phyloP scores from a whole-genome alignment of 2,329 filamentous ascomycete genomes.

The Tolypocladium tropicale region DNA sequence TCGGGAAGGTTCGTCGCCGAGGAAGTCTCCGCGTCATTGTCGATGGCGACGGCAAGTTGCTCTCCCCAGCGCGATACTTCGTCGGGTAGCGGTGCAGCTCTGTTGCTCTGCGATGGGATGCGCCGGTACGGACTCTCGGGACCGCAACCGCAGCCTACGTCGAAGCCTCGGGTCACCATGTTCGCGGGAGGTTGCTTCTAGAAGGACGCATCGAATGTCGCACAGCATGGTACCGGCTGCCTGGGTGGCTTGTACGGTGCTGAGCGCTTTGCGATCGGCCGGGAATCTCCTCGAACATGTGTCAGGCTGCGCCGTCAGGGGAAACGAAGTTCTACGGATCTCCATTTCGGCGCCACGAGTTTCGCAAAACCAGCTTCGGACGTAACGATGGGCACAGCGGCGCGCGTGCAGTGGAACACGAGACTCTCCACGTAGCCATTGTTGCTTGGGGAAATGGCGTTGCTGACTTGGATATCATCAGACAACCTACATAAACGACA shows the following conservation, averaged over 20 bases:
- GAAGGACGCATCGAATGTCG: slow-evolving; percentile 1
- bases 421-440: neutral
- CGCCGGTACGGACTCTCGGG: neutral
- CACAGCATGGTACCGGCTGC: neutral
- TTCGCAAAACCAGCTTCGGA: neutral
- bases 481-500: slow-evolving; percentile 10
- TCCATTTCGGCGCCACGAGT: neutral
- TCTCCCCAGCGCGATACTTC: neutral
- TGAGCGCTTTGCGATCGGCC: neutral
- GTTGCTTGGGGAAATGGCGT: neutral
- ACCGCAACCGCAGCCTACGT: neutral
- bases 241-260: neutral
- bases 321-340: neutral
- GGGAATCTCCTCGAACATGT: no score
- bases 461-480: slow-evolving; percentile 23
- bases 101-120: neutral
- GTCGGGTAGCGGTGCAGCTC: neutral
- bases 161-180: no score
- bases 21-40: neutral
- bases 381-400: neutral
- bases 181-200: neutral
- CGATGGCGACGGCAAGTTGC: neutral
- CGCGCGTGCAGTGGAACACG: neutral
- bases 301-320: neutral
- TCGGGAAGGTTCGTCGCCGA: neutral